Percentiles rank a stretch among this genome's conserved stretches.
These are phyloP conservation scores for Chlorella ohadii DNA, from an alignment of 139 green algal genomes.

Conservation along the genomic window DNA sequence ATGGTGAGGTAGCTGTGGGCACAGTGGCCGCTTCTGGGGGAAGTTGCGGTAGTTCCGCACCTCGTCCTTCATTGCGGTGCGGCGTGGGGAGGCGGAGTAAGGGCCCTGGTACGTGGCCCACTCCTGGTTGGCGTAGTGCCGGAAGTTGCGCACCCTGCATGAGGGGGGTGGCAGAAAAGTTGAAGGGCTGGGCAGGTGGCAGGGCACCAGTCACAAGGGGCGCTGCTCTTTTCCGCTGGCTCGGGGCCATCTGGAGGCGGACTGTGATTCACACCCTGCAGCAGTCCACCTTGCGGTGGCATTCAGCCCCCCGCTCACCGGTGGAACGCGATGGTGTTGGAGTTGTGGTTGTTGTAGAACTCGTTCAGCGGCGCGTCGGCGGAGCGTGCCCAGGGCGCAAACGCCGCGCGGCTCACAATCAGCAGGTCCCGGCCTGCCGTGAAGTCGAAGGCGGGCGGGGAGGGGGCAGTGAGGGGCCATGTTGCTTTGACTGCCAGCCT, in stretches of 20 bases:
- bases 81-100: background rate
- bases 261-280: too few species aligned
- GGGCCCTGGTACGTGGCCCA: slow-evolving; percentile 21
- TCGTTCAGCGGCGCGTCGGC: background rate
- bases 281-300: too few species aligned
- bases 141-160: slow-evolving; percentile 31
- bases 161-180: background rate
- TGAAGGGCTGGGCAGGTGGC: background rate
- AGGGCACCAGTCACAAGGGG: background rate
- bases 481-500: too few species aligned
- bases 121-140: slow-evolving; percentile 32
- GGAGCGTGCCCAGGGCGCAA: slow-evolving; percentile 13
- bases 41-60: background rate
- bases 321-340: slow-evolving; percentile 45
- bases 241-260: background rate
- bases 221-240: too few species aligned
- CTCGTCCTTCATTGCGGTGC: slow-evolving; percentile 13
- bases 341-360: slow-evolving; percentile 46
- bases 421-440: slow-evolving; percentile 41
- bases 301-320: background rate
- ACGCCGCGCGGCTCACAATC: slow-evolving; percentile 31
- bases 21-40: too few species aligned
- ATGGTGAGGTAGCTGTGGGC: too few species aligned
- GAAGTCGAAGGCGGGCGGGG: background rate
- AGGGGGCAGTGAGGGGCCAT: background rate